phyloP scores from a whole-genome alignment of 176 grass and related monocot species.

The Guadua angustifolia region DNA sequence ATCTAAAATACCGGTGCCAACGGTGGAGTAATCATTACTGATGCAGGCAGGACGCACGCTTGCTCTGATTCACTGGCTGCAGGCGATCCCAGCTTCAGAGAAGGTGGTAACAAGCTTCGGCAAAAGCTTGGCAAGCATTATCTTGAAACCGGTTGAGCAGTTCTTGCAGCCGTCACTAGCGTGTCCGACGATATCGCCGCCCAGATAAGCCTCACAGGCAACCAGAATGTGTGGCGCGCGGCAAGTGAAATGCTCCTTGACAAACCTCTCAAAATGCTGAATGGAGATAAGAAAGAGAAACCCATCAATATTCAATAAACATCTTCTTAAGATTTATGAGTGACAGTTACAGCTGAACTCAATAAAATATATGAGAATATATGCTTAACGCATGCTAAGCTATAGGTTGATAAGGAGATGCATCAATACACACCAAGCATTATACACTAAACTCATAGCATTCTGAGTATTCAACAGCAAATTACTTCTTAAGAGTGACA shows the following conservation, averaged over 20 bases:
- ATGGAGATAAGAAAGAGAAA: slow-evolving; percentile 31
- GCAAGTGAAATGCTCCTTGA: slow-evolving; percentile 78
- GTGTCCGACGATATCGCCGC: slow-evolving; percentile 61
- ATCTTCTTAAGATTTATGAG: background rate
- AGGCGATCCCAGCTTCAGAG: slow-evolving; percentile 58
- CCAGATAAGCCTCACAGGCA: slow-evolving; percentile 77
- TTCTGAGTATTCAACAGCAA: too few species aligned
- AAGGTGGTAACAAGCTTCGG: slow-evolving; percentile 69
- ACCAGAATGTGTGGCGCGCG: slow-evolving; percentile 52
- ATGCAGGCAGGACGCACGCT: background rate
- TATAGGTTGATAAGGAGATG: too few species aligned
- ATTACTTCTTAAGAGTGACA: background rate
- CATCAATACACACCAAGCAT: too few species aligned
- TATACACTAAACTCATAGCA: too few species aligned
- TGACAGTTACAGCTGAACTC: too few species aligned
- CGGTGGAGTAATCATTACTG: background rate
- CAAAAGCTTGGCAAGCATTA: slow-evolving; percentile 80
- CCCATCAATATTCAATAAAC: slow-evolving; percentile 23
- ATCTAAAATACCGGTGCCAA: background rate
- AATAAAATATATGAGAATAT: too few species aligned
- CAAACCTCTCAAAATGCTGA: slow-evolving; percentile 88
- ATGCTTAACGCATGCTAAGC: too few species aligned
- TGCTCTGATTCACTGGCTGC: slow-evolving; percentile 36
- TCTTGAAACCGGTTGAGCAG: slow-evolving; percentile 87
- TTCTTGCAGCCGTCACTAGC: slow-evolving; percentile 39